These are phyloP conservation scores for Sporobolomyces phaffii DNA, from an alignment of 768 basidiomycete species.

Conservation along the genomic window DNA sequence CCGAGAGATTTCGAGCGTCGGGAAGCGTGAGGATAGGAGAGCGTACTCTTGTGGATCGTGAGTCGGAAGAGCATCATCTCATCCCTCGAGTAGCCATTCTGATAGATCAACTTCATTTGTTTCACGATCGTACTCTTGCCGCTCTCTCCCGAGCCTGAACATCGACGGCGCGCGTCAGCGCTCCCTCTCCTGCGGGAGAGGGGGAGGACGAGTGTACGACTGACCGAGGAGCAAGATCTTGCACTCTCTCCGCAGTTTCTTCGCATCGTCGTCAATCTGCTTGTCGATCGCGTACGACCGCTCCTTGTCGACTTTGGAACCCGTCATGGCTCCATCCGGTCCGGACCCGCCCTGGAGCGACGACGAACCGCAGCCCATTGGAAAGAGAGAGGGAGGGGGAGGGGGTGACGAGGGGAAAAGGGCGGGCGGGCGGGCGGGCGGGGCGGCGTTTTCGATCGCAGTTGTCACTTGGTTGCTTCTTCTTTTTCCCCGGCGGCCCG, in stretches of 20 bases:
- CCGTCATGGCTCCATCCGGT: no score
- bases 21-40: background rate
- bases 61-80: slow-evolving; percentile 72
- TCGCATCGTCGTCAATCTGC: slow-evolving; percentile 66
- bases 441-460: no score
- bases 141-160: slow-evolving; percentile 80
- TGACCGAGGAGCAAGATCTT: slow-evolving; percentile 85
- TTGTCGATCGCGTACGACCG: slow-evolving; percentile 40
- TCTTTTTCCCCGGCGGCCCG: no score
- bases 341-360: no score
- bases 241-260: slow-evolving; percentile 75
- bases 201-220: slow-evolving; percentile 42
- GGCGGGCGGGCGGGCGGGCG: no score
- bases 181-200: no score
- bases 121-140: slow-evolving; percentile 96
- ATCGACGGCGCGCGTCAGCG: no score
- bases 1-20: no score
- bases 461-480: no score
- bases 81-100: slow-evolving; percentile 72
- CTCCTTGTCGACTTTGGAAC: slow-evolving; percentile 22
- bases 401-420: no score
- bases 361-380: slow-evolving; percentile 27
- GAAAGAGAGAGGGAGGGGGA: no score
- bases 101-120: slow-evolving; percentile 98
- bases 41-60: slow-evolving; percentile 63